These are phyloP conservation scores for Leucosporidium creatinivorum DNA, from an alignment of 768 basidiomycete species.

Conservation along the genomic window DNA sequence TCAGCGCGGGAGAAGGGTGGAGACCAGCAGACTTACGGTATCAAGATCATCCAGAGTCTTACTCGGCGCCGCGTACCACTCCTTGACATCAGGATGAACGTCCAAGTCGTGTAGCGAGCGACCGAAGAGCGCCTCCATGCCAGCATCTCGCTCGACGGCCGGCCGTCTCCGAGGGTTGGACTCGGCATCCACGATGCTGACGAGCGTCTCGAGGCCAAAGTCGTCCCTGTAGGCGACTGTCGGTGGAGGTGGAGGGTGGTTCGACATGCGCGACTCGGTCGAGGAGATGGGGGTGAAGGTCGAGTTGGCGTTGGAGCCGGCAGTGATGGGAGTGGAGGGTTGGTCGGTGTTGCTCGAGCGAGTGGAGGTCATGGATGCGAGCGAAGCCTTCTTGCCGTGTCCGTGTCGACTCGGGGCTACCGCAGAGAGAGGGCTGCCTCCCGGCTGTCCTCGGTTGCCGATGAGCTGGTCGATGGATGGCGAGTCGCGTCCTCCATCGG, in stretches of 20 bases:
- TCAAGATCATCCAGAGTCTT: slow-evolving; percentile 23
- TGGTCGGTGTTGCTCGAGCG: slow-evolving; percentile 17
- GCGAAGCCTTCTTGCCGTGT: slow-evolving; percentile 32
- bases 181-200: slow-evolving; percentile 20
- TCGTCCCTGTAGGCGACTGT: slow-evolving; percentile 25
- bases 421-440: slow-evolving; percentile 4
- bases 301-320: slow-evolving; percentile 4
- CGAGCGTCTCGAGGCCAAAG: slow-evolving; percentile 30
- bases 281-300: slow-evolving; percentile 31
- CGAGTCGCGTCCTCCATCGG: slow-evolving; percentile 20
- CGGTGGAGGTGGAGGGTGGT: slow-evolving; percentile 8
- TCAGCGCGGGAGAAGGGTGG: no score
- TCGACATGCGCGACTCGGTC: slow-evolving; percentile 6
- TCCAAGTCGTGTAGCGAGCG: slow-evolving; percentile 10
- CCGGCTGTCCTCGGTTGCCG: background rate
- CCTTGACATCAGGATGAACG: slow-evolving; percentile 11
- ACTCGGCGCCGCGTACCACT: slow-evolving; percentile 6
- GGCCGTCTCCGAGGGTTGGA: no score
- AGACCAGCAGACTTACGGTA: background rate
- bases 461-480: slow-evolving; percentile 31
- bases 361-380: slow-evolving; percentile 29
- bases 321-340: slow-evolving; percentile 25
- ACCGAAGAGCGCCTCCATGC: slow-evolving; percentile 24
- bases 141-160: background rate
- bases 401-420: background rate